These are phyloP conservation scores for Solanum gandarillasii DNA, from an alignment of 257 asterid species.

Conservation along the genomic window DNA sequence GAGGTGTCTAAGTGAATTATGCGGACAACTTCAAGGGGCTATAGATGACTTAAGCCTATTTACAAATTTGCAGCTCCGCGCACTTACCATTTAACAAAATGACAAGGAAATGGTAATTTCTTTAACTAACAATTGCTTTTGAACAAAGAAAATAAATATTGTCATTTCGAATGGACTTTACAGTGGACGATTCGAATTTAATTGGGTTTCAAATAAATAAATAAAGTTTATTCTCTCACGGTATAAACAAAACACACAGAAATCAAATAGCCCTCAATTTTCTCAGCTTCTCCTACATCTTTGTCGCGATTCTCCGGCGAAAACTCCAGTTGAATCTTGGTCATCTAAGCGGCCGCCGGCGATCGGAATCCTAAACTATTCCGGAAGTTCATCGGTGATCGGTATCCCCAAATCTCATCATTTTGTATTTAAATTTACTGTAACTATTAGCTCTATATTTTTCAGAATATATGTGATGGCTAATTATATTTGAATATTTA, in stretches of 20 bases:
- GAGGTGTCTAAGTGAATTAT: too few species aligned
- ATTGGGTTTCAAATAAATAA: too few species aligned
- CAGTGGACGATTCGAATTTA: too few species aligned
- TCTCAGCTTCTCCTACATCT: background rate
- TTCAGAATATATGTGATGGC: background rate
- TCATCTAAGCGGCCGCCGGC: background rate
- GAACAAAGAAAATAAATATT: background rate
- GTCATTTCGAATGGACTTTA: rapidly evolving
- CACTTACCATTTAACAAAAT: background rate
- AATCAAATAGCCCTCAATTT: background rate
- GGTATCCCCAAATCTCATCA: background rate
- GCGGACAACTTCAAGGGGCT: too few species aligned
- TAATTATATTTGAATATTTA: background rate
- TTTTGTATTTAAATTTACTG: background rate
- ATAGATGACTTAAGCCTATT: too few species aligned
- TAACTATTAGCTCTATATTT: background rate
- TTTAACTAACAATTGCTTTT: background rate
- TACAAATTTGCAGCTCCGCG: background rate
- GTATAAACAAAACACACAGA: too few species aligned
- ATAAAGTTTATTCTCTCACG: too few species aligned
- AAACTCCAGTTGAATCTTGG: background rate
- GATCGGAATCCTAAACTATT: background rate
- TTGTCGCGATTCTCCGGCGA: background rate
- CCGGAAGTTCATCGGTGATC: background rate
- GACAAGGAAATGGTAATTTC: background rate